Base-by-base conservation (phyloP, 2,329 filamentous ascomycete genomes). In the Colletotrichum limetticola region DNA sequence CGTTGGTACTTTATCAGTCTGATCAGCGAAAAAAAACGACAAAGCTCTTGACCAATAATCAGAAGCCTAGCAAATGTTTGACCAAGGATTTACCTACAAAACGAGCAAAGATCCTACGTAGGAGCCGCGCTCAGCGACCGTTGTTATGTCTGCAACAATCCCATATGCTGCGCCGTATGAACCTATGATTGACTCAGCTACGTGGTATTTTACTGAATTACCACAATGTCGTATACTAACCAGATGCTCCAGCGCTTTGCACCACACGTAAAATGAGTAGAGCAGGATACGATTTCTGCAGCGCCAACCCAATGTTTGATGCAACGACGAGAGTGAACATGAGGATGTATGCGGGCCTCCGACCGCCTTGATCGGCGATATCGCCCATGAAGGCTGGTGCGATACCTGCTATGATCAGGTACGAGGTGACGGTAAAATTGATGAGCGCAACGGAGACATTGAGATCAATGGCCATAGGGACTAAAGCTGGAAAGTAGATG, bases 201-300 rank as follows among this genome's bases (percentile, higher is more conserved):
- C 0, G 86, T 86, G 4, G 91, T 83, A 75, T 92, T 91, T 2
- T 7, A n/a, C 0, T 91, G 83, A 0, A 89, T 90, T 5, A 86
- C 87, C 42, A 85, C 7, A 3, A 2, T 42, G 16, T 42, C 9
- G 37, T 19, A 16, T 7, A 19, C 37, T 42, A 1, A 87, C 71
- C 85, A 87, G 0, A 89, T 88, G 0, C 22, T 53, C n/a, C 19
- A 8, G 84, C 82, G 58, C 84, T 87, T 72, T 91, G 89, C 4
- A 90, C 71, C 76, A 85, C 85, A 9, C 89, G 81, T 12, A 90
- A 77, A 2, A 89, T 79, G 9, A 90, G 74, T 9, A 91, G 78
- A 0, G 85, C 82, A 0, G 81, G 79, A 73, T 85, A 88, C 71
- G 80, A 84, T 9, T 79, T 82, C 66, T 86, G 82, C 28, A 87